Percentiles rank a stretch among this genome's conserved stretches.
Evolutionary conservation across 2,329 filamentous ascomycete genomes (phyloP).

Genomic region (Cercospora sp.): DNA sequence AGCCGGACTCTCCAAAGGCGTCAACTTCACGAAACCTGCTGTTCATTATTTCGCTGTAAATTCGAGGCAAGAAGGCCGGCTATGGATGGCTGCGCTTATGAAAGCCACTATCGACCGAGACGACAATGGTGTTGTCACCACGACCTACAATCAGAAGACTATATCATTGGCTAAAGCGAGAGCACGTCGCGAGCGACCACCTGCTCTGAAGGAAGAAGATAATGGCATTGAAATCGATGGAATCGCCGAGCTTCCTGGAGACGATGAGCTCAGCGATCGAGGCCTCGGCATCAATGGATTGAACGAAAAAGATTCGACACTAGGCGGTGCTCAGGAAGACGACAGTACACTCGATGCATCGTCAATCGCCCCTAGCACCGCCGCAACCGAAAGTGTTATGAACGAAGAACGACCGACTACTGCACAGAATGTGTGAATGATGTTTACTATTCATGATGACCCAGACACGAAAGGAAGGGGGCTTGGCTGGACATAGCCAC

Average conservation of each 20-base stretch:
- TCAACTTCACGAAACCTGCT: conserved; percentile 96
- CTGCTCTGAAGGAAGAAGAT: conserved; percentile 69
- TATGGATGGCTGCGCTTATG: conserved; percentile 99
- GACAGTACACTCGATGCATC: conserved; percentile 5
- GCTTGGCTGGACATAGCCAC: neutral
- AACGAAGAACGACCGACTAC: conserved; percentile 14
- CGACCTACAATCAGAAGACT: conserved; percentile 95
- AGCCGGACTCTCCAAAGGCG: conserved; percentile 79
- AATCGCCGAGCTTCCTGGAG: conserved; percentile 31
- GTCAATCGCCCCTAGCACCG: conserved; percentile 17
- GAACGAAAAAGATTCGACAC: conserved; percentile 19
- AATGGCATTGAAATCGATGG: conserved; percentile 23
- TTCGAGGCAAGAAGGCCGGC: conserved; percentile 78
- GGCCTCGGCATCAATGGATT: conserved; percentile 34
- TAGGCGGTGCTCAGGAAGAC: conserved; percentile 26
- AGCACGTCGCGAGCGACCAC: conserved; percentile 83
- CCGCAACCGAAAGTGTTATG: conserved; percentile 14
- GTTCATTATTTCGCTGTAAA: conserved; percentile 98
- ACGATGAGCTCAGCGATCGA: conserved; percentile 22
- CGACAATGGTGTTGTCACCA: conserved; percentile 69
- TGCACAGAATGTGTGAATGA: conserved; percentile 16
- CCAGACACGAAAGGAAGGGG: neutral
- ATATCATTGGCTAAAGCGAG: conserved; percentile 88
- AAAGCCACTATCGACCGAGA: conserved; percentile 98
- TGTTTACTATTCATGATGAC: conserved; percentile 2